These are phyloP conservation scores for Hibiscus tridactylites DNA, from an alignment of 345 rosid species.

Conservation along the genomic window DNA sequence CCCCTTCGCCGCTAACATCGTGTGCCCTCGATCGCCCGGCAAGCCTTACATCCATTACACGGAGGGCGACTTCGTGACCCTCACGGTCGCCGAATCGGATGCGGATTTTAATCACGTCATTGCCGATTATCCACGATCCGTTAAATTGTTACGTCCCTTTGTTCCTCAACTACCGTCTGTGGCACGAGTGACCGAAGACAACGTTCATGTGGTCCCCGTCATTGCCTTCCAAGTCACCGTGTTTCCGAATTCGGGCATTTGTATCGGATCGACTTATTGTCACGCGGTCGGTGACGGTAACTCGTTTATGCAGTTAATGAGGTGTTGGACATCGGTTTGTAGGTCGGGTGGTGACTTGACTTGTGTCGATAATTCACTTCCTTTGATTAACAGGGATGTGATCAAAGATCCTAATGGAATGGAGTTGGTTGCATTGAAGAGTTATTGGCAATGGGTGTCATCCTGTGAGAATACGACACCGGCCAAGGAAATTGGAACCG, in stretches of 20 bases:
- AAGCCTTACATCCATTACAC: slow-evolving; percentile 25
- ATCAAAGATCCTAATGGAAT: slow-evolving; percentile 21
- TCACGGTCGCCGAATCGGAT: slow-evolving; percentile 27
- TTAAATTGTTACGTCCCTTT: slow-evolving; percentile 14
- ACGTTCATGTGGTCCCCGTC: slow-evolving; percentile 8
- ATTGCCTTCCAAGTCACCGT: slow-evolving; percentile 26
- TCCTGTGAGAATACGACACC: neutral
- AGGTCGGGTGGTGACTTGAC: slow-evolving; percentile 12
- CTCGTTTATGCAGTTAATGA: slow-evolving; percentile 21
- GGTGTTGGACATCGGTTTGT: slow-evolving; percentile 29
- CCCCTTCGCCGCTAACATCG: slow-evolving; percentile 29
- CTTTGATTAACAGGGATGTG: slow-evolving; percentile 10
- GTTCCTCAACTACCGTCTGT: slow-evolving; percentile 21
- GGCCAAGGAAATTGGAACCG: neutral
- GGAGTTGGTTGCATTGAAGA: slow-evolving; percentile 5
- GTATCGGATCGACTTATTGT: slow-evolving; percentile 18
- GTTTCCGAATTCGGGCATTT: slow-evolving; percentile 32
- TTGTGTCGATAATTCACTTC: neutral
- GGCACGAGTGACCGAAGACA: neutral
- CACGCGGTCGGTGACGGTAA: slow-evolving; percentile 30
- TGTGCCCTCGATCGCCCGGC: slow-evolving; percentile 19
- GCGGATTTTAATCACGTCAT: slow-evolving; percentile 20
- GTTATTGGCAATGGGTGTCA: slow-evolving; percentile 10
- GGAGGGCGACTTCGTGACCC: slow-evolving; percentile 25
- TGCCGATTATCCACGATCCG: slow-evolving; percentile 19